phyloP scores from a whole-genome alignment of 108 stramenopile species.

The Asterionellopsis glacialis region DNA sequence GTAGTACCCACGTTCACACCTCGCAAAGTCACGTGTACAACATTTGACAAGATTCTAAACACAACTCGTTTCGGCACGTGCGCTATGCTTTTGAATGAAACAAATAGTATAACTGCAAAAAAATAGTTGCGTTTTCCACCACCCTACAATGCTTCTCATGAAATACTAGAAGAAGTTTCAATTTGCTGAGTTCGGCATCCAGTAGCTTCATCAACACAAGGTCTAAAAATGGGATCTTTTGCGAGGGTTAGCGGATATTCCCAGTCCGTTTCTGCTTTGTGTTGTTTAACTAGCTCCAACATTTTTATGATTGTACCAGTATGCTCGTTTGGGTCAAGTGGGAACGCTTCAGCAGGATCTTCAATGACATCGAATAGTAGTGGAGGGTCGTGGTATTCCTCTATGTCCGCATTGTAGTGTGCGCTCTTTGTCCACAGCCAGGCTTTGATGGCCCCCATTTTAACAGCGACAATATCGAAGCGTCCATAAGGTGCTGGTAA shows the following conservation, averaged over 20 bases:
- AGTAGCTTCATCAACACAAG: slow-evolving; percentile 34
- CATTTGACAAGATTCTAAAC: no score
- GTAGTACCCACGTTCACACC: no score
- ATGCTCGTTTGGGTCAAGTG: slow-evolving; percentile 43
- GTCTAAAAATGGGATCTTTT: slow-evolving; percentile 33
- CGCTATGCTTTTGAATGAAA: no score
- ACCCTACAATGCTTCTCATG: no score
- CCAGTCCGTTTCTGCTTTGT: slow-evolving; percentile 39
- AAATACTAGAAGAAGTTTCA: no score
- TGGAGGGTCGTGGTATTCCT: slow-evolving; percentile 63
- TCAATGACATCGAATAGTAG: slow-evolving; percentile 50
- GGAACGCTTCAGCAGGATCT: slow-evolving; percentile 57
- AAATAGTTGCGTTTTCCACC: no score
- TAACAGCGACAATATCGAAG: slow-evolving; percentile 53
- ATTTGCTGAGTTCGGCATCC: slow-evolving; percentile 34
- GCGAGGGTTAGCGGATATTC: slow-evolving; percentile 33
- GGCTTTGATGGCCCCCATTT: slow-evolving; percentile 37
- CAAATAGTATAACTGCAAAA: no score
- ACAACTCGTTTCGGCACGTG: no score
- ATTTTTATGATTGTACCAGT: slow-evolving; percentile 15
- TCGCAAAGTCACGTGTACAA: no score
- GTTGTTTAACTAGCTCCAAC: slow-evolving; percentile 13
- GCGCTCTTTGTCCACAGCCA: slow-evolving; percentile 65
- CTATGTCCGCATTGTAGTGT: slow-evolving; percentile 61
- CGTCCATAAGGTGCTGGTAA: slow-evolving; percentile 50